phyloP scores from a whole-genome alignment of 2,329 filamentous ascomycete genomes.

The Trichoderma koningiopsis region DNA sequence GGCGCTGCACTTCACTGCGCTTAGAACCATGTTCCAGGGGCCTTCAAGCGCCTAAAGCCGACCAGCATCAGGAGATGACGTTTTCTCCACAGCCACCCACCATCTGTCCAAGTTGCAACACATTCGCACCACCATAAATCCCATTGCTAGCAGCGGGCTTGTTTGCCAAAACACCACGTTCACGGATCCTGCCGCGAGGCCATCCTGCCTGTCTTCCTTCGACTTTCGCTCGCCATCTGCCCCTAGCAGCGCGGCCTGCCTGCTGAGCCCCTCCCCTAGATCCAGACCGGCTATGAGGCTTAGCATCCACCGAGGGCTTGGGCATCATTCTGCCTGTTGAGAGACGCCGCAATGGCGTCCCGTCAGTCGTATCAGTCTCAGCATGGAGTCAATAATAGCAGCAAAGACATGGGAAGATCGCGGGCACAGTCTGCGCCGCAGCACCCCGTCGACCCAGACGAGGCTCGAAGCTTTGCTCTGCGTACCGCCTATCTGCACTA shows the following conservation, averaged over 20 bases:
- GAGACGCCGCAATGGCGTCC: constrained; percentile 50
- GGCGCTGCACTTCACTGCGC: constrained; percentile 15
- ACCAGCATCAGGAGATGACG: constrained; percentile 16
- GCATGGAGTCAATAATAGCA: constrained; percentile 50
- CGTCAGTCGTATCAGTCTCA: constrained; percentile 48
- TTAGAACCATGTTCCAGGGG: constrained; percentile 7
- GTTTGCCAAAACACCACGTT: neutral
- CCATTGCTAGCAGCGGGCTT: neutral
- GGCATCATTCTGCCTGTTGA: constrained; percentile 38
- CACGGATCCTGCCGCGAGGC: constrained; percentile 1
- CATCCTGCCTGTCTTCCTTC: neutral
- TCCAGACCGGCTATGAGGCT: constrained; percentile 35
- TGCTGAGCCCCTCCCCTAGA: constrained; percentile 1
- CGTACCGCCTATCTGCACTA: constrained; percentile 91
- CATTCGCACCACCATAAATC: neutral
- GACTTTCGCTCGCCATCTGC: neutral
- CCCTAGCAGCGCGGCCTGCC: constrained; percentile 13
- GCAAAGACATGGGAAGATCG: constrained; percentile 44
- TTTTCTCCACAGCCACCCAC: constrained; percentile 10
- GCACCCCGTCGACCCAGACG: constrained; percentile 62
- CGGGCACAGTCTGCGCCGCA: constrained; percentile 52
- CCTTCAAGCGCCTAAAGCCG: neutral
- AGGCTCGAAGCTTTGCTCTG: constrained; percentile 89
- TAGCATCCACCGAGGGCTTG: constrained; percentile 32
- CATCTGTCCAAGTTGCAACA: constrained; percentile 8